phyloP scores from a whole-genome alignment of 768 basidiomycete genomes.

The Dacryopinax spathularia region DNA sequence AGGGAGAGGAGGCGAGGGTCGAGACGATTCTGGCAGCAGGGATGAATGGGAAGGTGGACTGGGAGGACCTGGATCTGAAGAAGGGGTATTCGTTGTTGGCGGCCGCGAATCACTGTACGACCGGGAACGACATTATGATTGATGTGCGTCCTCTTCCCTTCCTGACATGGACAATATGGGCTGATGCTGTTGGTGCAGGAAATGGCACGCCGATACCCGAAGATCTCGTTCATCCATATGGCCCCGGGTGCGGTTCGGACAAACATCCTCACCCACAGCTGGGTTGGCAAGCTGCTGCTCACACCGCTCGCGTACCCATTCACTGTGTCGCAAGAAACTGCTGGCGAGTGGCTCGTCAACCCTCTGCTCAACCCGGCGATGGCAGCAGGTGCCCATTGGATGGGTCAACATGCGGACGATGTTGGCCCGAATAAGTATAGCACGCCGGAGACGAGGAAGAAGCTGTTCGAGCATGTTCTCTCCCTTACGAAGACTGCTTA shows the following conservation, averaged over 20 bases:
- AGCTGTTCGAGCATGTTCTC: background rate
- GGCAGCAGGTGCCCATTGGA: background rate
- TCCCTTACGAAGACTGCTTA: background rate
- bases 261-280: constrained; percentile 13
- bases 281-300: background rate
- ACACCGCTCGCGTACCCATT: background rate
- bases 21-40: constrained; percentile 32
- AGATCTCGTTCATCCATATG: constrained; percentile 32
- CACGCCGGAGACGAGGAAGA: constrained; percentile 1
- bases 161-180: background rate
- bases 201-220: constrained; percentile 30
- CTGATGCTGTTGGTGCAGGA: too few relatives aligned
- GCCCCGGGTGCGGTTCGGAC: constrained; percentile 33
- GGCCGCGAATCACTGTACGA: constrained; percentile 22
- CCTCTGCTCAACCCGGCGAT: background rate
- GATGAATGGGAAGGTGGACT: constrained; percentile 26
- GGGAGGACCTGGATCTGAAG: constrained; percentile 39
- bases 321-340: background rate
- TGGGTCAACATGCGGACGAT: background rate
- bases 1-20: constrained; percentile 37
- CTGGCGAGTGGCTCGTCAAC: background rate
- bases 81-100: constrained; percentile 29
- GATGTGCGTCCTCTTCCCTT: background rate
- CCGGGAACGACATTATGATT: background rate
- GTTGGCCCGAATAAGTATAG: background rate